A percentile compares a stretch with the other conserved stretches of the same genome.
Evolutionary conservation across 805 yeast species (phyloP).

Genomic region (Yamadazyma sp.): DNA sequence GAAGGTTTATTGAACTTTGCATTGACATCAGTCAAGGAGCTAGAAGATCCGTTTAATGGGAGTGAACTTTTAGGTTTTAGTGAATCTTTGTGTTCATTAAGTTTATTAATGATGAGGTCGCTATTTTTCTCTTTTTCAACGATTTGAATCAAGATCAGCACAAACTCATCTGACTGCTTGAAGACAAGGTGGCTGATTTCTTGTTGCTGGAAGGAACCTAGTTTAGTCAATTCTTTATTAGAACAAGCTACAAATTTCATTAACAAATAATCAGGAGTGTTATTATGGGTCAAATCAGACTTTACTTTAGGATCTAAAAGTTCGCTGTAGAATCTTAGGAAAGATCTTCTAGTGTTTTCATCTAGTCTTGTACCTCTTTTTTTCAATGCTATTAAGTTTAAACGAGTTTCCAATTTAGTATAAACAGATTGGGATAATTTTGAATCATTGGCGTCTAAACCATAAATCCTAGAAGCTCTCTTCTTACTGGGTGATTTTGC

Average conservation of each 20-base stretch:
- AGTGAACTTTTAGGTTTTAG: conserved; percentile 23
- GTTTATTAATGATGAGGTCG: conserved; percentile 39
- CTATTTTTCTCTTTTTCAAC: conserved; percentile 35
- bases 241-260: conserved; percentile 53
- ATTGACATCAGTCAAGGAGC: conserved; percentile 1
- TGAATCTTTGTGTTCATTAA: conserved; percentile 40
- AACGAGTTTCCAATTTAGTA: conserved; percentile 35
- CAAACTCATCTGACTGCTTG: conserved; percentile 33
- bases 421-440: conserved; percentile 38
- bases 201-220: conserved; percentile 28
- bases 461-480: conserved; percentile 12
- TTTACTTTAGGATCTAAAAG: conserved; percentile 47
- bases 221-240: conserved; percentile 47
- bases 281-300: conserved; percentile 26
- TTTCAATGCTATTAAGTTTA: conserved; percentile 48
- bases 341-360: conserved; percentile 52
- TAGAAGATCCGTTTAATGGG: neutral
- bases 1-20: conserved; percentile 42
- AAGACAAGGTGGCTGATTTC: conserved; percentile 33
- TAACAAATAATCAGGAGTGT: conserved; percentile 45
- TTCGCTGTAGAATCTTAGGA: conserved; percentile 62
- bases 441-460: conserved; percentile 20
- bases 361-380: conserved; percentile 32
- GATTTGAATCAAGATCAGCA: conserved; percentile 33
- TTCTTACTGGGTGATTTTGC: conserved; percentile 8